phyloP scores from a whole-genome alignment of 116 monocot species.

The Iris pallida region DNA sequence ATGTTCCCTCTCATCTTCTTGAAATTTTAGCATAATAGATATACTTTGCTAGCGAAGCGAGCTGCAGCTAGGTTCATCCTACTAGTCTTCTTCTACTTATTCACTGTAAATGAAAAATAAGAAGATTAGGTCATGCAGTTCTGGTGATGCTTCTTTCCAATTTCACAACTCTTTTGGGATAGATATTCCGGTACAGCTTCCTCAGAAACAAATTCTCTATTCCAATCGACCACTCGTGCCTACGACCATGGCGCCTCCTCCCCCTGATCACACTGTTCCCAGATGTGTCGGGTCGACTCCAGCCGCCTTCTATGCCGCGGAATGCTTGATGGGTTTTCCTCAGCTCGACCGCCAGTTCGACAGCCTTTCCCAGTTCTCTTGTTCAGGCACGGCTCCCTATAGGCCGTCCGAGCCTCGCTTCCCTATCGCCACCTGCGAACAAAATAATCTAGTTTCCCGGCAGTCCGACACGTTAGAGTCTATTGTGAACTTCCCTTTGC shows the following conservation, averaged over 20 bases:
- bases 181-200: conserved; percentile 2
- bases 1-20: background rate
- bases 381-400: background rate
- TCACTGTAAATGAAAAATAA: conserved; percentile 17
- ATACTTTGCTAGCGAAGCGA: background rate
- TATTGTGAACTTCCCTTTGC: conserved; percentile 16
- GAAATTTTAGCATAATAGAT: background rate
- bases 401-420: background rate
- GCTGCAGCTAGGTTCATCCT: too few species aligned
- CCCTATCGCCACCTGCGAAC: background rate
- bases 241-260: conserved; percentile 2
- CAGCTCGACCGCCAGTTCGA: conserved; percentile 16
- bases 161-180: background rate
- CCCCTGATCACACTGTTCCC: background rate
- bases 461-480: conserved; percentile 20
- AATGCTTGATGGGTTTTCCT: conserved; percentile 17
- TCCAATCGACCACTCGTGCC: background rate
- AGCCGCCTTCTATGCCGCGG: conserved; percentile 23
- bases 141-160: conserved; percentile 7
- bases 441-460: conserved; percentile 1
- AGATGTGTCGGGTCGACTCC: conserved; percentile 20
- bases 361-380: conserved; percentile 1
- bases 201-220: conserved; percentile 8
- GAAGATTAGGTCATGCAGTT: conserved; percentile 10
- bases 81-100: background rate